phyloP scores from a whole-genome alignment of 2,329 filamentous ascomycete species.

The Clonostachys chloroleuca region DNA sequence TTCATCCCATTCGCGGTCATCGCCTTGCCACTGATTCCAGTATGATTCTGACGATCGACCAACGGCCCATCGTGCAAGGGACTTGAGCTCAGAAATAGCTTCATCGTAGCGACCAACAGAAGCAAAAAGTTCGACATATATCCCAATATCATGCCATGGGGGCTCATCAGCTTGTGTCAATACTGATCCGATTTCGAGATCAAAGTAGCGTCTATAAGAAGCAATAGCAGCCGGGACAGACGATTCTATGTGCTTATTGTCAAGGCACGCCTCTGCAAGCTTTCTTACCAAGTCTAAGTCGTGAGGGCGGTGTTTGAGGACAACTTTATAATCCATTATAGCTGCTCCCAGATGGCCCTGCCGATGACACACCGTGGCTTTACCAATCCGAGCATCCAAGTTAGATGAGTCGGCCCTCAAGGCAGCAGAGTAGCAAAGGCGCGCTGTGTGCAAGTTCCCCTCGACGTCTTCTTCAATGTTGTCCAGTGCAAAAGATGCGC shows the following conservation, averaged over 20 bases:
- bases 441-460: conserved; percentile 46
- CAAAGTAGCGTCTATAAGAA: conserved; percentile 44
- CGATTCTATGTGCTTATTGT: conserved; percentile 39
- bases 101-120: conserved; percentile 57
- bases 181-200: conserved; percentile 27
- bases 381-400: conserved; percentile 52
- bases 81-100: conserved; percentile 67
- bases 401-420: conserved; percentile 53
- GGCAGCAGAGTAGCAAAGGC: conserved; percentile 56
- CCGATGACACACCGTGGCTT: conserved; percentile 53
- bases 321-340: conserved; percentile 50
- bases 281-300: conserved; percentile 52
- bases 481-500: conserved; percentile 52
- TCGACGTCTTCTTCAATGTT: conserved; percentile 40
- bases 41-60: conserved; percentile 68
- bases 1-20: conserved; percentile 88
- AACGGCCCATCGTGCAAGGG: conserved; percentile 75
- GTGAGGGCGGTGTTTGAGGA: conserved; percentile 45
- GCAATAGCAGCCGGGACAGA: conserved; percentile 32
- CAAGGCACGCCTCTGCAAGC: conserved; percentile 52
- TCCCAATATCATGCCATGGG: conserved; percentile 78
- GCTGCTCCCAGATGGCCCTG: conserved; percentile 49
- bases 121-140: conserved; percentile 78
- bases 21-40: conserved; percentile 69
- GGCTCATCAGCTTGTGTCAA: conserved; percentile 28